A percentile compares a stretch with the other conserved stretches of the same genome.
Conservation (phyloP, 176 grass and related monocot species). For the Leersia perrieri region DNA sequence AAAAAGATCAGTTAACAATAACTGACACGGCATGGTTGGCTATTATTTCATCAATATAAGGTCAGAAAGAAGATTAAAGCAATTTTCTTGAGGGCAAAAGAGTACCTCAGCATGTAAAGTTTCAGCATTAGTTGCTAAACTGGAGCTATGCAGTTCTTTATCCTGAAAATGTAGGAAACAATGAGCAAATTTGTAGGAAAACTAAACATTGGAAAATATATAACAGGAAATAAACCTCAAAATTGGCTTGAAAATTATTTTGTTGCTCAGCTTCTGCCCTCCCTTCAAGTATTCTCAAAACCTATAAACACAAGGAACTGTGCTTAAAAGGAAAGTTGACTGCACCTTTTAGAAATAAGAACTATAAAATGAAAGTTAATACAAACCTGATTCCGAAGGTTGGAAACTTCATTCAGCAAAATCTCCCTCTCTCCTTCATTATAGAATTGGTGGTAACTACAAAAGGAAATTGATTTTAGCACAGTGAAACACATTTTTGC, state of each 20-base stretch:
- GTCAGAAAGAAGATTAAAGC: background rate
- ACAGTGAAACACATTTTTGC: background rate
- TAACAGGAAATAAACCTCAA: conserved; percentile 44
- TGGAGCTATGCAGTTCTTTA: conserved; percentile 15
- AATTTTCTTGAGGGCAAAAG: conserved; percentile 3
- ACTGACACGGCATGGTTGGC: background rate
- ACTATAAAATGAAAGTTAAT: conserved; percentile 11
- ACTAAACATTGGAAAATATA: background rate
- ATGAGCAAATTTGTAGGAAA: background rate
- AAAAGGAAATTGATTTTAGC: conserved; percentile 35
- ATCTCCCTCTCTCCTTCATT: conserved; percentile 80
- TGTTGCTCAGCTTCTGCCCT: conserved; percentile 48
- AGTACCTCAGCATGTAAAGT: conserved; percentile 58
- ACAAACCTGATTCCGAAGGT: conserved; percentile 73
- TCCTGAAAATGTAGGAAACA: conserved; percentile 39
- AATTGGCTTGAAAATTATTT: conserved; percentile 31
- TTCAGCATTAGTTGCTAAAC: conserved; percentile 42
- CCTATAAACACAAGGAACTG: conserved; percentile 42
- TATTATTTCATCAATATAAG: conserved; percentile 14
- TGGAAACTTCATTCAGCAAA: conserved; percentile 74
- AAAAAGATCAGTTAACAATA: conserved; percentile 3
- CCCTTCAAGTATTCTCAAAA: conserved; percentile 59
- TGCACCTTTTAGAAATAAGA: conserved; percentile 24
- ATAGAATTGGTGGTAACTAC: conserved; percentile 72
- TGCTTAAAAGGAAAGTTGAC: conserved; percentile 25